Evolutionary conservation across 2,329 filamentous ascomycete genomes (phyloP), one percentile per base, ranked within the genome.

Genomic region (Neofusicoccum cordaticola): DNA sequence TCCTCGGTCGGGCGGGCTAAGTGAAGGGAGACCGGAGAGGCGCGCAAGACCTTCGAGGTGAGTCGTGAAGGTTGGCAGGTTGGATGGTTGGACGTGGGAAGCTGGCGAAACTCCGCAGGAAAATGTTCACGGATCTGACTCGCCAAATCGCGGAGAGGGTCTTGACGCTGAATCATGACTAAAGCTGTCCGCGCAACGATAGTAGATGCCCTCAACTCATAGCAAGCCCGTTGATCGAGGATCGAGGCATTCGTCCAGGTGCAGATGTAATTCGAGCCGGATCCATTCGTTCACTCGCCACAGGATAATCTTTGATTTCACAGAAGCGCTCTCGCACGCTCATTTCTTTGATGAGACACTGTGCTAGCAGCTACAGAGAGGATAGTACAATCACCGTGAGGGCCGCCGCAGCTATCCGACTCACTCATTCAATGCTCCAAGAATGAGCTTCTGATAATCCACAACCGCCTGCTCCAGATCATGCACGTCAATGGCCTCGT

Each of bases 391-490:
- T 4, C 11, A 50, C 12, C 5, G 34, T 3, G 11, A 3, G 4
- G 42, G 13, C 27, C 13, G 17, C 4, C 7, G 5, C 9, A 15
- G n/a, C 27, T 31, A 2, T n/a, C 11, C 27, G 1, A 19, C 7
- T 35, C 15, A 58, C 6, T 37, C n/a, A 7, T 39, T 27, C 4
- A 60, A 31, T 19, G 56, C 56, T 11, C n/a, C 63, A 13, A 65
- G 22, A n/a, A 78, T 74, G 41, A 78, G 64, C 22, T 72, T 89
- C 79, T 91, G 87, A 75, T 93, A 97, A 6, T 89, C 93, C 67
- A 88, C 83, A 0, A 97, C 91, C 2, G 93, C 90, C 58, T 84
- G 82, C 78, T 93, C 89, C 60, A 98, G 78, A 68, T 96, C 90
- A 27, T 83, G 84, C 35, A 94, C 86, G 31, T 85, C 91, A 69